Percentiles rank a stretch among this genome's conserved stretches.
phyloP scores from a whole-genome alignment of 2,329 filamentous ascomycete species.

The Uncinocarpus reesii region DNA sequence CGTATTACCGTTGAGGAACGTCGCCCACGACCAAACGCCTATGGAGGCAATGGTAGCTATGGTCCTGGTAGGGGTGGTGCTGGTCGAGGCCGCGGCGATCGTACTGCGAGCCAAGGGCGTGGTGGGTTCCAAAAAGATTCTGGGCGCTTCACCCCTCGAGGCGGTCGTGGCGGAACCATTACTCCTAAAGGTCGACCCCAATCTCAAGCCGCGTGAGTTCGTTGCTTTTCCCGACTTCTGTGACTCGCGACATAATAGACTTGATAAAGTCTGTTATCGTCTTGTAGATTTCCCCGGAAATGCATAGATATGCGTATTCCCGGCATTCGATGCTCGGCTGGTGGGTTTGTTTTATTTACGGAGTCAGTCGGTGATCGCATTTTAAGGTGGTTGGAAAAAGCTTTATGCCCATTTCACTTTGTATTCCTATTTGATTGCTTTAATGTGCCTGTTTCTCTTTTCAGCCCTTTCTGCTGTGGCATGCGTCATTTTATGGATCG shows the following conservation, averaged over 20 bases:
- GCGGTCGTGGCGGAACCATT: conserved; percentile 52
- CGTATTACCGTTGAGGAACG: conserved; percentile 82
- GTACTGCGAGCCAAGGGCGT: conserved; percentile 53
- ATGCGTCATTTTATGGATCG: conserved; percentile 1
- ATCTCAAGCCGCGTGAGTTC: conserved; percentile 7
- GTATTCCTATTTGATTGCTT: conserved; percentile 6
- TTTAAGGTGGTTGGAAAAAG: conserved; percentile 14
- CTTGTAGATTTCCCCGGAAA: conserved; percentile 8
- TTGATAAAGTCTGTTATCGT: neutral
- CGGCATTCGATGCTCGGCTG: conserved; percentile 1
- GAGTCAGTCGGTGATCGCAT: conserved; percentile 11
- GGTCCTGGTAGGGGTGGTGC: conserved; percentile 52
- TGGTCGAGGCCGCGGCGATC: conserved; percentile 58
- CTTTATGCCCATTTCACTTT: conserved; percentile 8
- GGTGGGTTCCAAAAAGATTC: conserved; percentile 61
- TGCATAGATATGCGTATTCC: conserved; percentile 1
- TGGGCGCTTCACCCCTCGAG: conserved; percentile 54
- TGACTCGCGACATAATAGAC: neutral
- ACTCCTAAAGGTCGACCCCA: conserved; percentile 33
- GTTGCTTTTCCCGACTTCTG: neutral
- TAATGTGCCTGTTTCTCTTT: neutral
- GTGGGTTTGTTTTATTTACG: conserved; percentile 8
- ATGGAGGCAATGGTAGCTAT: conserved; percentile 52
- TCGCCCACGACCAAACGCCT: conserved; percentile 61
- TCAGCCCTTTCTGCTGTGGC: neutral